Base-by-base conservation (phyloP, 2,329 filamentous ascomycete genomes). In the Tolypocladium capitatum region DNA sequence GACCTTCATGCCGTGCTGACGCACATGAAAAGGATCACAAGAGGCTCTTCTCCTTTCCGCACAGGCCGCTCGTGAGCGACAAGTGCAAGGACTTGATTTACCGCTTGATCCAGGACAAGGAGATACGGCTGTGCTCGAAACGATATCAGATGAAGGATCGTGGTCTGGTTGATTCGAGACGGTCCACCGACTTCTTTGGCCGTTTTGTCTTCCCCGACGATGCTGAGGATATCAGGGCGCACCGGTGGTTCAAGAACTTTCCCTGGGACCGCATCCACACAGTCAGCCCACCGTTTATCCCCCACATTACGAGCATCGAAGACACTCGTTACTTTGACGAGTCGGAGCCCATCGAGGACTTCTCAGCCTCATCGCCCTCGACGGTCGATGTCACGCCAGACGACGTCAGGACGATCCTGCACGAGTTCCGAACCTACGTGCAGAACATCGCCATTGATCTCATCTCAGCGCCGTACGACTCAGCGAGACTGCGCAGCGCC, bases 321-420 rank as follows among this genome's bases (percentile, higher is more conserved):
- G 85, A 90, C 60, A 92, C 89, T 1, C 86, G 84, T 57, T 97
- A 95, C 61, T 97, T 97, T 59, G 86, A 95, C 49, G 83, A 89
- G 45, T 86, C 88, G 53, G 80, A 86, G 36, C 73, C 83, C 28
- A 79, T 91, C 46, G 80, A 76, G 32, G 81, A 84, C 56, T 71
- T 74, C 71, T 71, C 75, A 2, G 71, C 73, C 28, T 76, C 74
- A 6, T 62, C 68, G 3, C 61, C 64, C 1, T 66, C 67, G 1
- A 58, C 58, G 35, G 56, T 52, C 8, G 52, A 58, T 18, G 56
- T 57, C 38, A 58, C 55, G 18, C 56, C 58, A 2, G 60, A 61
- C 14, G 63, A 67, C 8, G 60, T 64, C 4, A 53, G 58, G 20
- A 51, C 49, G 8, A 47, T 63, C 18, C 60, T 76, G 8, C 55